Evolutionary conservation across 129 eudicot genomes (phyloP).

Genomic region (sunflower (Helianthus annuus)): HanXRQr2.0-SUNRISE NC_035443.2:172723193-172723692

Average conservation of each 20-base stretch:
- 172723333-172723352: slow-evolving; percentile 39
- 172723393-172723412: slow-evolving; percentile 47
- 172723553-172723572: too few species aligned
- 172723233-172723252: slow-evolving; percentile 58
- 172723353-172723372: slow-evolving; percentile 86
- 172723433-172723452: neutral
- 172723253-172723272: slow-evolving; percentile 55
- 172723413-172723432: slow-evolving; percentile 9
- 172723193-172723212: slow-evolving; percentile 79
- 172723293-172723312: slow-evolving; percentile 34
- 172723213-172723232: slow-evolving; percentile 35
- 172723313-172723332: slow-evolving; percentile 23
- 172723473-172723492: neutral
- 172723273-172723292: slow-evolving; percentile 60
- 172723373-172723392: slow-evolving; percentile 45
- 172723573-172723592: neutral
- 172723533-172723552: too few species aligned
- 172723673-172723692: neutral
- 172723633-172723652: neutral
- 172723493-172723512: too few species aligned
- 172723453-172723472: slow-evolving; percentile 5
- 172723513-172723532: too few species aligned
- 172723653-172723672: neutral
- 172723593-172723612: neutral
- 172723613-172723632: neutral